Percentiles rank a stretch among this genome's conserved stretches.
Conservation (phyloP, 495 filamentous ascomycete genomes). For the Pseudoneurospora amorphoporcata region DNA sequence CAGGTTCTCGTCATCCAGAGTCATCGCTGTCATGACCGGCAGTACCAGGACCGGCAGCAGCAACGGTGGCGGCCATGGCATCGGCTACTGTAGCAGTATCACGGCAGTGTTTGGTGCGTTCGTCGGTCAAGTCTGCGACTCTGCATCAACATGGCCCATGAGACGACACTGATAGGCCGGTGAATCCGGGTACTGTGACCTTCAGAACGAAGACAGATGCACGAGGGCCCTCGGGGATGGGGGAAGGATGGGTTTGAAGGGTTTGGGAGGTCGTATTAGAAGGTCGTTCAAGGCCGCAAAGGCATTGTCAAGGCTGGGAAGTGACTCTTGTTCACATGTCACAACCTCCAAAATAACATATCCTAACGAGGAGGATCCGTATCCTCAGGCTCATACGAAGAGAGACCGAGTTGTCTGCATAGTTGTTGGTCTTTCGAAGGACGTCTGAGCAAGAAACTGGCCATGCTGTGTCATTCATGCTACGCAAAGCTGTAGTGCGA, state of each 20-base stretch:
- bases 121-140: not conserved
- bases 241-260: not conserved
- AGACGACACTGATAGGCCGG: not conserved
- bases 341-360: not conserved
- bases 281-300: not conserved
- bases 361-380: not conserved
- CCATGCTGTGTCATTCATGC: not conserved
- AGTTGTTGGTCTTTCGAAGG: not conserved
- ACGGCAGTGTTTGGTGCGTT: not conserved
- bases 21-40: not conserved
- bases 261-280: not conserved
- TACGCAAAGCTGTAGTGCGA: not conserved
- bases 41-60: not conserved
- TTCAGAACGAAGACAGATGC: not conserved
- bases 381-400: not conserved
- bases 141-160: not conserved
- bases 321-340: not conserved
- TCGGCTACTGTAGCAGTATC: not conserved
- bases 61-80: not conserved
- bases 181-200: not conserved
- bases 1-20: constrained; percentile 4
- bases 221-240: not conserved
- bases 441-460: not conserved
- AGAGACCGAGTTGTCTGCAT: not conserved
- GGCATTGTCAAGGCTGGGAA: not conserved